phyloP scores from a whole-genome alignment of 441 rosid species.

The Erodium moschatum region DNA sequence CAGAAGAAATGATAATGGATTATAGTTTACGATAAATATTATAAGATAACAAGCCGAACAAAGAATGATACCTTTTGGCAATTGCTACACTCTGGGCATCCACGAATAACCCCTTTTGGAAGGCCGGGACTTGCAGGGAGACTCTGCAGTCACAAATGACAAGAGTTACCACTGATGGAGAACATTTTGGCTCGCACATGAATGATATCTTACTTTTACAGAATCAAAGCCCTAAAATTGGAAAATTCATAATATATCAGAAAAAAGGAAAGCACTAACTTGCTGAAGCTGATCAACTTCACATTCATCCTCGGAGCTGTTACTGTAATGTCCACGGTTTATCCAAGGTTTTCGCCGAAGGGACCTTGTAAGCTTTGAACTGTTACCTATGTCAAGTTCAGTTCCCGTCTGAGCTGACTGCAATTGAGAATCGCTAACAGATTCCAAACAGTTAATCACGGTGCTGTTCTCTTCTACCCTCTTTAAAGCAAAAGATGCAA shows the following conservation, averaged over 20 bases:
- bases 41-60: background rate
- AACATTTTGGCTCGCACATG: background rate
- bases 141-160: conserved; percentile 38
- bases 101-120: conserved; percentile 80
- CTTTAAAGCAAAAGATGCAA: conserved; percentile 59
- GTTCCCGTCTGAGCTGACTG: conserved; percentile 38
- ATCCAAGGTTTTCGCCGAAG: conserved; percentile 61
- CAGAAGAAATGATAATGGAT: background rate
- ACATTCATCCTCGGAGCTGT: conserved; percentile 42
- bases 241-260: background rate
- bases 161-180: conserved; percentile 17
- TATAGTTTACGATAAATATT: background rate
- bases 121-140: conserved; percentile 36
- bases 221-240: conserved; percentile 11
- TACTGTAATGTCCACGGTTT: conserved; percentile 40
- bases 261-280: conserved; percentile 27
- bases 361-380: conserved; percentile 37
- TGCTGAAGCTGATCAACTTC: conserved; percentile 44
- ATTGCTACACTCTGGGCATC: conserved; percentile 63
- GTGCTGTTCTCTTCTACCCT: conserved; percentile 31
- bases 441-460: conserved; percentile 30
- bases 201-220: conserved; percentile 1
- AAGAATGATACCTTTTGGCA: conserved; percentile 75
- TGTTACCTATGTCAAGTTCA: conserved; percentile 31
- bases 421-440: conserved; percentile 36